These are phyloP conservation scores for Phenoliferia sp. DNA, from an alignment of 1,284 basidiomycete genomes.

Conservation along the genomic window DNA sequence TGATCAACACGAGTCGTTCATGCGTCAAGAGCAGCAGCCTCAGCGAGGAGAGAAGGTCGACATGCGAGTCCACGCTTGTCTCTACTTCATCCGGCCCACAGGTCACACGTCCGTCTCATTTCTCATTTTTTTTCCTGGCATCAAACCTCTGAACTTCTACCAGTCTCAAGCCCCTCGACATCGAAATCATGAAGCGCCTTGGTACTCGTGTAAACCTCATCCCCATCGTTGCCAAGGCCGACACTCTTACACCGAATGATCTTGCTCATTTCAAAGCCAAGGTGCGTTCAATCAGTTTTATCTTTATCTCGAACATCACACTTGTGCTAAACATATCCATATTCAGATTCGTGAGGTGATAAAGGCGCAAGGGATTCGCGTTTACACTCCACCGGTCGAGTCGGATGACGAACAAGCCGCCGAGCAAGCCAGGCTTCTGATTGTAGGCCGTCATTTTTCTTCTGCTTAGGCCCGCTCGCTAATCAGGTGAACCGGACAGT, in stretches of 20 bases:
- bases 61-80: constrained; percentile 90
- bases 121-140: neutral
- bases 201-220: constrained; percentile 95
- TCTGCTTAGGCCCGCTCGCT: neutral
- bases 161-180: constrained; percentile 93
- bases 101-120: constrained; percentile 77
- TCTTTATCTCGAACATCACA: neutral
- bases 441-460: constrained; percentile 39
- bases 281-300: constrained; percentile 50
- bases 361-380: constrained; percentile 82
- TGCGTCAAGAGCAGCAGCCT: constrained; percentile 99
- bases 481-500: constrained; percentile 37
- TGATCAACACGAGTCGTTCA: constrained; percentile 98
- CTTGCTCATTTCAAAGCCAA: constrained; percentile 87
- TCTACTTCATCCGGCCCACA: constrained; percentile 95
- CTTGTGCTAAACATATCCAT: constrained; percentile 6
- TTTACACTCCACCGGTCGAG: constrained; percentile 91
- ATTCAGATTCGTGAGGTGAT: constrained; percentile 82
- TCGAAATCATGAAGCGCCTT: constrained; percentile 98
- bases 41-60: constrained; percentile 89
- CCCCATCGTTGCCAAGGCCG: constrained; percentile 95
- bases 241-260: constrained; percentile 92
- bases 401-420: constrained; percentile 80
- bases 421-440: constrained; percentile 82
- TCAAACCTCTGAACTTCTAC: neutral